phyloP scores from a whole-genome alignment of 2,329 filamentous ascomycete species.

The Cadophora luteo-olivacea region DNA sequence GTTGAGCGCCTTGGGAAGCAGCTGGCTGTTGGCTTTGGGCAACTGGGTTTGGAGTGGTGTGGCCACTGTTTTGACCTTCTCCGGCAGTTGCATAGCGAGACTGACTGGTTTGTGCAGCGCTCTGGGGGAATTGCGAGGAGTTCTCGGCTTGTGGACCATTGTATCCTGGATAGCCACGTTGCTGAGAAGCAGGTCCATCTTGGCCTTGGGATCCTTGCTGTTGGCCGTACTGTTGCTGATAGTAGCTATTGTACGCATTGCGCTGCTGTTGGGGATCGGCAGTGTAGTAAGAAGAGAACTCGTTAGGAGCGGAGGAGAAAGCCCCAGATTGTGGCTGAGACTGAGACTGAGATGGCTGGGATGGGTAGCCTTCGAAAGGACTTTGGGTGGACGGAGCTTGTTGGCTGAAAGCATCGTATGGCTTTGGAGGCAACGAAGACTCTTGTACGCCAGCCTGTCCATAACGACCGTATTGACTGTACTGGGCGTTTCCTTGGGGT shows the following conservation, averaged over 20 bases:
- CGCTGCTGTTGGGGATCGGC: conserved; percentile 75
- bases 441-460: conserved; percentile 67
- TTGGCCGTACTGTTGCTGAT: conserved; percentile 62
- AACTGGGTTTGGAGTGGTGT: conserved; percentile 87
- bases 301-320: conserved; percentile 76
- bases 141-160: conserved; percentile 68
- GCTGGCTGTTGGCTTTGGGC: conserved; percentile 58
- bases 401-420: conserved; percentile 86
- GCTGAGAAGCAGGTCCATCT: conserved; percentile 74
- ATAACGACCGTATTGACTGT: conserved; percentile 75
- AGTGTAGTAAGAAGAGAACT: conserved; percentile 88
- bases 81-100: conserved; percentile 64
- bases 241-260: conserved; percentile 77
- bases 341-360: conserved; percentile 65
- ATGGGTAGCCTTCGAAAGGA: conserved; percentile 67
- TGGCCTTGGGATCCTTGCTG: conserved; percentile 64
- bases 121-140: conserved; percentile 75
- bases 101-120: conserved; percentile 66
- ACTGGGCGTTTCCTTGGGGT: conserved; percentile 45
- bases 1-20: conserved; percentile 51
- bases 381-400: conserved; percentile 64
- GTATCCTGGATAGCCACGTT: conserved; percentile 81
- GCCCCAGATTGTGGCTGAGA: conserved; percentile 65
- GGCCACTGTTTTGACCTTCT: conserved; percentile 84
- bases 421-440: conserved; percentile 72